Base-by-base conservation (phyloP, 2,329 filamentous ascomycete genomes). In the Ophiostoma populinum region DNA sequence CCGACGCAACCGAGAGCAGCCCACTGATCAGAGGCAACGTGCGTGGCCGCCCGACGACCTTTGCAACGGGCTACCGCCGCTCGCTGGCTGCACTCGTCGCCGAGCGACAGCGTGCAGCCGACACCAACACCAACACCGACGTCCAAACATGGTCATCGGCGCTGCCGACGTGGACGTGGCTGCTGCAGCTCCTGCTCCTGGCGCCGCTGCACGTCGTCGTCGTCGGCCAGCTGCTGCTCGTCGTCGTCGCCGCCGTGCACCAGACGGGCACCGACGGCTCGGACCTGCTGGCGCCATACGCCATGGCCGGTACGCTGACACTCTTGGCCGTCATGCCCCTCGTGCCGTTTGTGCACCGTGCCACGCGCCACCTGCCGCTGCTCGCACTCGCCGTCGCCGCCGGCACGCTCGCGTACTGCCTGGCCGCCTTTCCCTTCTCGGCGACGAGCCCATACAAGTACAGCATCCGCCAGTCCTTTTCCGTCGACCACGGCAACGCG, bases 211-310 rank as follows among this genome's bases (percentile, higher is more conserved):
- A 76, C 32, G 61, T 93, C 30, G 75, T 90, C 40, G 53, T 95
- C 15, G 56, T 81, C 12, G 81, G 75, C 1, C 83, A 92, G 49
- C 63, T 86, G 18, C 78, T 70, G 1, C 63, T 95, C 4, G 57
- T 87, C 10, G 52, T 82, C 12, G 80, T 76, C 5, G 69, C 75
- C 22, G 72, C 80, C 2, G 62, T 85, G 15, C 65, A 75, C 39
- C 86, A 93, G 55, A 93, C 85, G 0, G 79, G 80, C 6, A 69
- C 80, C 2, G 90, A 98, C 52, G 90, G 90, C 2, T 80, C 74
- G 42, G 67, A 71, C 24, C 61, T 77, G 13, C 56, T 92, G 12
- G 54, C 71, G 7, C 75, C 85, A 5, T 85, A 93, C 51, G 50
- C 92, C 11, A 54, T 71, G 24, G 66, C 85, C 27, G 75, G 77